These are phyloP conservation scores for Speleostelium caveatum DNA, from an alignment of 78 protist species.

Conservation along the genomic window DNA sequence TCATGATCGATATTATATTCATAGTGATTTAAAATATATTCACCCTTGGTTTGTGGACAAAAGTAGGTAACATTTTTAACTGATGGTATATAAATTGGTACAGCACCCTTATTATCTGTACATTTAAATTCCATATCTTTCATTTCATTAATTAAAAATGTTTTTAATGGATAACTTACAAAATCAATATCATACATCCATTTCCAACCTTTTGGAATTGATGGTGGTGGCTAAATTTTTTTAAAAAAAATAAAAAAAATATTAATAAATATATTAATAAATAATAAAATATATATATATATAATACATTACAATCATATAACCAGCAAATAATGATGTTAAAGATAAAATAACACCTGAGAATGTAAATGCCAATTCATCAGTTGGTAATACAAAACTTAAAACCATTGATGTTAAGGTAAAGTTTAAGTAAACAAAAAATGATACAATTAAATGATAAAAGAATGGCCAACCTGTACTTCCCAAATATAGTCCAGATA, in stretches of 20 bases:
- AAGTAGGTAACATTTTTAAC: neutral
- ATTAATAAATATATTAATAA: neutral
- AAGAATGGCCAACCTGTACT: slow-evolving; percentile 60
- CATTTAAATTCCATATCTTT: neutral
- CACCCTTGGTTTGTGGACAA: slow-evolving; percentile 38
- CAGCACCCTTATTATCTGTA: neutral
- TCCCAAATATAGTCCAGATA: slow-evolving; percentile 18
- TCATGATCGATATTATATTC: slow-evolving; percentile 3
- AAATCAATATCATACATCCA: slow-evolving; percentile 58
- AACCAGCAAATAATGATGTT: slow-evolving; percentile 50
- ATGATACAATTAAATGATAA: slow-evolving; percentile 15
- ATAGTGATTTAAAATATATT: neutral
- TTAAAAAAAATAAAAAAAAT: too few species aligned
- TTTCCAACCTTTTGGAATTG: slow-evolving; percentile 67
- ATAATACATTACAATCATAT: slow-evolving; percentile 44
- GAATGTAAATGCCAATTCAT: slow-evolving; percentile 46
- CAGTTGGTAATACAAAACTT: slow-evolving; percentile 51
- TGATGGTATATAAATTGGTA: neutral
- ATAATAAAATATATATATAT: neutral
- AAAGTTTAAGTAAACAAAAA: slow-evolving; percentile 32
- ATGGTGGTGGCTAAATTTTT: too few species aligned
- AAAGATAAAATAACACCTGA: slow-evolving; percentile 39
- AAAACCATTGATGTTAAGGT: slow-evolving; percentile 34
- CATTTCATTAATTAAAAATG: slow-evolving; percentile 13
- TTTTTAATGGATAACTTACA: slow-evolving; percentile 14